Percentiles rank a stretch among this genome's conserved stretches.
Conservation (phyloP, 2,329 filamentous ascomycete genomes). For the Fusarium sp. region DNA sequence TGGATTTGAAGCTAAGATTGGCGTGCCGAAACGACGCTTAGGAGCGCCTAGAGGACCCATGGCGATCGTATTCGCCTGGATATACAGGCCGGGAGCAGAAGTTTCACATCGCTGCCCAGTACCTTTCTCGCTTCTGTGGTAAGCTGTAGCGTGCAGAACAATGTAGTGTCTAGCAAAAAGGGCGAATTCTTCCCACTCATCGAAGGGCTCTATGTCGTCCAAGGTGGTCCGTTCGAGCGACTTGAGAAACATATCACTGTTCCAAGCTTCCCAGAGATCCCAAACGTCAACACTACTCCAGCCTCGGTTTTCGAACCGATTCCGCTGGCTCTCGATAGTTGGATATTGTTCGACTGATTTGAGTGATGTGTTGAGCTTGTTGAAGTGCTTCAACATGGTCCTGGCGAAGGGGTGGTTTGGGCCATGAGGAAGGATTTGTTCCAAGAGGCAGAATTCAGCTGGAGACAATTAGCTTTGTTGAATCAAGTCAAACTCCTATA, state of each 20-base stretch:
- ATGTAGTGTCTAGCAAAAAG: slow-evolving; percentile 88
- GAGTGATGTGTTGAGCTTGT: slow-evolving; percentile 81
- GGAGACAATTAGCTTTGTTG: slow-evolving; percentile 27
- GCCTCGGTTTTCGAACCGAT: slow-evolving; percentile 73
- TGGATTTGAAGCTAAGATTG: slow-evolving; percentile 53
- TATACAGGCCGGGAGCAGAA: neutral
- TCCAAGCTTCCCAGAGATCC: slow-evolving; percentile 87
- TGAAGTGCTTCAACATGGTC: slow-evolving; percentile 86
- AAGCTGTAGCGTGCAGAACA: slow-evolving; percentile 68
- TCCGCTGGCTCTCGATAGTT: slow-evolving; percentile 69
- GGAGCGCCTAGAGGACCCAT: slow-evolving; percentile 27
- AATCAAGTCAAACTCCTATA: neutral
- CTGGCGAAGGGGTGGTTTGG: slow-evolving; percentile 81
- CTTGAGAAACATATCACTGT: slow-evolving; percentile 70
- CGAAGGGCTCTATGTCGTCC: slow-evolving; percentile 82
- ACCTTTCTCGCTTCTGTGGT: slow-evolving; percentile 1
- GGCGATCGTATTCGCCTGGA: slow-evolving; percentile 18
- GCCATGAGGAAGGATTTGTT: slow-evolving; percentile 85
- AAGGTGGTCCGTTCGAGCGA: slow-evolving; percentile 67
- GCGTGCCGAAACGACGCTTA: slow-evolving; percentile 68
- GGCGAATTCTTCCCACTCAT: slow-evolving; percentile 95
- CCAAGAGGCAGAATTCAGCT: slow-evolving; percentile 82
- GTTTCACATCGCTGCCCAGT: neutral
- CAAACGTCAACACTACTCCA: slow-evolving; percentile 71
- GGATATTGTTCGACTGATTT: slow-evolving; percentile 77